These are phyloP conservation scores for Vigna radiata DNA, from an alignment of 306 rosid genomes.

Conservation along the genomic window DNA sequence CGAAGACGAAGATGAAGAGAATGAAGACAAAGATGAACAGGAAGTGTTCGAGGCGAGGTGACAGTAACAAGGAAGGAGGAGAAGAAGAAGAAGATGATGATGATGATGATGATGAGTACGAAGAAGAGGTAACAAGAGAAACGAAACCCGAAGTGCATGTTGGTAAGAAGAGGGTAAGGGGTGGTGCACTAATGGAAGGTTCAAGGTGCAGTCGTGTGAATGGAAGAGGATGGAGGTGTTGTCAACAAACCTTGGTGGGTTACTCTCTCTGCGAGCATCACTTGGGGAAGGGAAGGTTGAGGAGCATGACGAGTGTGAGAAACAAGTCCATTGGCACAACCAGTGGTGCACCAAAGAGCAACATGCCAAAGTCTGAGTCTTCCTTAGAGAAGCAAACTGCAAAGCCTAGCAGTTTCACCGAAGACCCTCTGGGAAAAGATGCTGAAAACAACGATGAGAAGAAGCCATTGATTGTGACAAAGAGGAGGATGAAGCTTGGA, in stretches of 20 bases:
- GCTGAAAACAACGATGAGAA: constrained; percentile 18
- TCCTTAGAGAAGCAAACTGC: constrained; percentile 7
- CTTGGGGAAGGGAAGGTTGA: constrained; percentile 87
- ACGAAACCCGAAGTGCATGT: constrained; percentile 11
- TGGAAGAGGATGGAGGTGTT: constrained; percentile 97
- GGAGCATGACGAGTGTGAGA: constrained; percentile 86
- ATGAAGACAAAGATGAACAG: constrained; percentile 64
- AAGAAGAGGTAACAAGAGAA: constrained; percentile 12
- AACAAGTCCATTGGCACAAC: constrained; percentile 52
- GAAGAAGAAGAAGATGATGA: background rate
- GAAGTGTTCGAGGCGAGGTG: constrained; percentile 47
- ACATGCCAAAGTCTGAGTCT: background rate
- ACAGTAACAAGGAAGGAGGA: background rate
- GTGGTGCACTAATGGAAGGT: constrained; percentile 80
- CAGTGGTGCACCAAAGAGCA: constrained; percentile 31
- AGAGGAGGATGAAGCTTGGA: constrained; percentile 70
- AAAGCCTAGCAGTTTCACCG: background rate
- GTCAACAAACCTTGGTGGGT: constrained; percentile 93
- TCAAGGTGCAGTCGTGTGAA: constrained; percentile 98
- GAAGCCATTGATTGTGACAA: constrained; percentile 41
- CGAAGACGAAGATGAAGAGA: constrained; percentile 30
- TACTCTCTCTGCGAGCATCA: constrained; percentile 98
- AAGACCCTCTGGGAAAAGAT: background rate
- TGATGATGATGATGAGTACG: background rate
- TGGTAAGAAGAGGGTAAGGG: constrained; percentile 56